A percentile compares a stretch with the other conserved stretches of the same genome.
Conservation (phyloP, 73 alveolate genomes). For the Blepharisma stoltei region DNA sequence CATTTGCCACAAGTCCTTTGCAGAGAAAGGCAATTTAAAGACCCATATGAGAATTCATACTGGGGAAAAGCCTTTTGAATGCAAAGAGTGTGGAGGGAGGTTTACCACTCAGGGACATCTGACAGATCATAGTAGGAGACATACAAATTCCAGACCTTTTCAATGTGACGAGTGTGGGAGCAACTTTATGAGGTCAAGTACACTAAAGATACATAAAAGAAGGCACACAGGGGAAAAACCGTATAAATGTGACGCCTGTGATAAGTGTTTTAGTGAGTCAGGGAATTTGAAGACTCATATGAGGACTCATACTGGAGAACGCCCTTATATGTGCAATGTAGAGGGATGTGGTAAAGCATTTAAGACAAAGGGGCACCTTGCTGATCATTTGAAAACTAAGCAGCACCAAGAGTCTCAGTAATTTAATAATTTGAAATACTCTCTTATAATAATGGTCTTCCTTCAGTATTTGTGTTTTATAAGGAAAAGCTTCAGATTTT, state of each 20-base stretch:
- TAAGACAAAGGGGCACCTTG: slow-evolving; percentile 56
- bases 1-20: slow-evolving; percentile 65
- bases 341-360: slow-evolving; percentile 46
- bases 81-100: slow-evolving; percentile 83
- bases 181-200: slow-evolving; percentile 46
- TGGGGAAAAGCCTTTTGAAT: slow-evolving; percentile 92
- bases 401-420: not conserved
- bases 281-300: slow-evolving; percentile 75
- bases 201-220: slow-evolving; percentile 48
- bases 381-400: slow-evolving; percentile 27
- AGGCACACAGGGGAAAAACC: slow-evolving; percentile 65
- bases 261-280: slow-evolving; percentile 57
- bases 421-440: too few species aligned
- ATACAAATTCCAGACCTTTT: slow-evolving; percentile 42
- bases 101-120: slow-evolving; percentile 83
- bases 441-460: too few species aligned
- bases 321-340: slow-evolving; percentile 57
- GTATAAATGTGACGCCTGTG: slow-evolving; percentile 48
- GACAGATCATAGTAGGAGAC: slow-evolving; percentile 87
- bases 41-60: slow-evolving; percentile 77
- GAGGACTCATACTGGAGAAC: slow-evolving; percentile 85
- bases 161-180: slow-evolving; percentile 31
- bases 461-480: too few species aligned
- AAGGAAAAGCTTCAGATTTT: too few species aligned
- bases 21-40: slow-evolving; percentile 58